Percentiles rank a stretch among this genome's conserved stretches.
Conservation (phyloP, 805 yeast species). For the Starmerella vitae region DNA sequence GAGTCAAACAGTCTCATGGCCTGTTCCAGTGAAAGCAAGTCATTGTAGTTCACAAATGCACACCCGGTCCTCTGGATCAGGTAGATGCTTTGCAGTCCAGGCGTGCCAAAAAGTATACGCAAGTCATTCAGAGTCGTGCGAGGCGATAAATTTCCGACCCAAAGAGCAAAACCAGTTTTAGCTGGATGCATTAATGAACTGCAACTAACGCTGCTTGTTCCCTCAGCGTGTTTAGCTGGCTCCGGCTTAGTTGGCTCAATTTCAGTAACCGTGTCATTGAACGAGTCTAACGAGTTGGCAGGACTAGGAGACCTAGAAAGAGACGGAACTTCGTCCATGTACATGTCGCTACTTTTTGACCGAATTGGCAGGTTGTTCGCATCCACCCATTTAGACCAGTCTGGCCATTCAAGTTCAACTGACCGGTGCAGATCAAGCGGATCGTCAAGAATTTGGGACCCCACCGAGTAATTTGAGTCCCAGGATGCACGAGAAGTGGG, state of each 20-base stretch:
- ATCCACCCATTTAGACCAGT: slow-evolving; percentile 1
- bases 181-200: slow-evolving; percentile 24
- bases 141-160: slow-evolving; percentile 35
- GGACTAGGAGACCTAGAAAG: slow-evolving; percentile 1
- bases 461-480: no score
- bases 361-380: neutral
- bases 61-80: slow-evolving; percentile 32
- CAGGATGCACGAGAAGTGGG: no score
- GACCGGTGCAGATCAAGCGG: no score
- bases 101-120: slow-evolving; percentile 28
- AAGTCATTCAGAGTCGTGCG: slow-evolving; percentile 28
- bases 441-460: no score
- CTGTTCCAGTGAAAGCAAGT: slow-evolving; percentile 24
- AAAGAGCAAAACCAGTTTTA: slow-evolving; percentile 31
- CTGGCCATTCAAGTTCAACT: slow-evolving; percentile 2
- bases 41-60: slow-evolving; percentile 31
- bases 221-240: neutral
- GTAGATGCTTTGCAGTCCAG: slow-evolving; percentile 29
- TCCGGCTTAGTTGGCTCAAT: neutral
- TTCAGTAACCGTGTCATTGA: no score
- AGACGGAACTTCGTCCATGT: neutral
- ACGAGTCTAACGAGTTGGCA: no score
- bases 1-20: slow-evolving; percentile 23
- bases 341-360: neutral
- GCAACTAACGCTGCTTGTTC: no score